Evolutionary conservation across 371 early-diverging fungal genomes (phyloP).

Genomic region (Mortierella sp.): DNA sequence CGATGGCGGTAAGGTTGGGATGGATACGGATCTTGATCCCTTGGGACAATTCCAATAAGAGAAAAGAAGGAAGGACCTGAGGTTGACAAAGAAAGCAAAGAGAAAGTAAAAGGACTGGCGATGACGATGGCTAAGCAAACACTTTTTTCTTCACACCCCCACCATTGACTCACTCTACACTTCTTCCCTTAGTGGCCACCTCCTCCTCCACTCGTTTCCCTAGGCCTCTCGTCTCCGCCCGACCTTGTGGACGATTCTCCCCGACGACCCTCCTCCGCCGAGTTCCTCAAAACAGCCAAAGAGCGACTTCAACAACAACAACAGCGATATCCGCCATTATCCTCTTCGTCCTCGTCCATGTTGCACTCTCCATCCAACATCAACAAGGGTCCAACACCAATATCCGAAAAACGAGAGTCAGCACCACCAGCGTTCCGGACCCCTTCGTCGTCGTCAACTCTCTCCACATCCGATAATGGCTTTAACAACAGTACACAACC

Average conservation of each 20-base stretch:
- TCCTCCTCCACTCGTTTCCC: constrained; percentile 2
- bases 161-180: not conserved
- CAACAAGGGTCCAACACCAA: constrained; percentile 11
- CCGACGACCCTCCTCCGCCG: not conserved
- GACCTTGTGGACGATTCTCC: not conserved
- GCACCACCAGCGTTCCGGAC: constrained; percentile 28
- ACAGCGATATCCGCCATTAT: not conserved
- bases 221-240: not conserved
- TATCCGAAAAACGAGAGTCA: constrained; percentile 22
- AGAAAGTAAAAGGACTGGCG: not conserved
- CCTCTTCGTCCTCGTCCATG: constrained; percentile 18
- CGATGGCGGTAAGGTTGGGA: constrained; percentile 30
- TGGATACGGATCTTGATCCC: constrained; percentile 15
- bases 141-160: not conserved
- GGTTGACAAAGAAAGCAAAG: not conserved
- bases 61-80: not conserved
- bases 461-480: constrained; percentile 11
- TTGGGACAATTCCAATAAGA: constrained; percentile 15
- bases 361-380: constrained; percentile 17
- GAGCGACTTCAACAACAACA: constrained; percentile 2
- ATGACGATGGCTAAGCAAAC: not conserved
- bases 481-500: not conserved
- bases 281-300: constrained; percentile 1
- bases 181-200: constrained; percentile 20
- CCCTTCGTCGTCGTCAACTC: constrained; percentile 9